Evolutionary conservation across 148 eudicot species (phyloP).

Genomic region (Pouteria glomerata): DNA sequence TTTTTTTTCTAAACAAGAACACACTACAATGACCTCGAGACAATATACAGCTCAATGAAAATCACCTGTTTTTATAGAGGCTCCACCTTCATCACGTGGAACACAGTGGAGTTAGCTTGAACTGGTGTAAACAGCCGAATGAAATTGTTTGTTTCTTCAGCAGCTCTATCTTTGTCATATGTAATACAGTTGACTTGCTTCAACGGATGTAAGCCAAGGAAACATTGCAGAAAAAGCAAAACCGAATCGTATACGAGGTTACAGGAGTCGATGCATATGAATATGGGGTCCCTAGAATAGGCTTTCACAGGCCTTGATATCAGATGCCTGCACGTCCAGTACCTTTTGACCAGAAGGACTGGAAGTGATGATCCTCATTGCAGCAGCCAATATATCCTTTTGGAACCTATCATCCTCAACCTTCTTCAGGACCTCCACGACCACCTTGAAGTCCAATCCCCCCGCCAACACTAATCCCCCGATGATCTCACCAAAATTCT

Average conservation of each 20-base stretch:
- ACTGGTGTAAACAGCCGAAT: too few species aligned
- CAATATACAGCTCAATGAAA: constrained; percentile 50
- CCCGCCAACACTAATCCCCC: constrained; percentile 56
- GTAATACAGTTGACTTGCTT: constrained; percentile 29
- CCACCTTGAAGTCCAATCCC: constrained; percentile 47
- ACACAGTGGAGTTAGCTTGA: too few species aligned
- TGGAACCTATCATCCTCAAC: constrained; percentile 57
- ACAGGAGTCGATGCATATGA: not conserved
- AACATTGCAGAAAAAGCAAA: constrained; percentile 14
- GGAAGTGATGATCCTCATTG: constrained; percentile 30
- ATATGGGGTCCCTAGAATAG: constrained; percentile 33
- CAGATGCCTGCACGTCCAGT: constrained; percentile 58
- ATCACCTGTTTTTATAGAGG: constrained; percentile 25
- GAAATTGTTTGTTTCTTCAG: constrained; percentile 29
- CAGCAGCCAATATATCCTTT: constrained; percentile 52
- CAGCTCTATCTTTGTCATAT: constrained; percentile 31
- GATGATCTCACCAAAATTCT: constrained; percentile 70
- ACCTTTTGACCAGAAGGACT: constrained; percentile 43
- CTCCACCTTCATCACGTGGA: constrained; percentile 30
- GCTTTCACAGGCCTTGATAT: constrained; percentile 62
- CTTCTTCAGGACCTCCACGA: constrained; percentile 51
- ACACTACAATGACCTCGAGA: constrained; percentile 38
- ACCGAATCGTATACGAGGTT: constrained; percentile 17
- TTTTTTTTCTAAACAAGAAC: too few species aligned
- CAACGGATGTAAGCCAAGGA: constrained; percentile 8